Base-by-base conservation (phyloP, 2,329 filamentous ascomycete genomes). In the Allantophomopsis cytisporea region DNA sequence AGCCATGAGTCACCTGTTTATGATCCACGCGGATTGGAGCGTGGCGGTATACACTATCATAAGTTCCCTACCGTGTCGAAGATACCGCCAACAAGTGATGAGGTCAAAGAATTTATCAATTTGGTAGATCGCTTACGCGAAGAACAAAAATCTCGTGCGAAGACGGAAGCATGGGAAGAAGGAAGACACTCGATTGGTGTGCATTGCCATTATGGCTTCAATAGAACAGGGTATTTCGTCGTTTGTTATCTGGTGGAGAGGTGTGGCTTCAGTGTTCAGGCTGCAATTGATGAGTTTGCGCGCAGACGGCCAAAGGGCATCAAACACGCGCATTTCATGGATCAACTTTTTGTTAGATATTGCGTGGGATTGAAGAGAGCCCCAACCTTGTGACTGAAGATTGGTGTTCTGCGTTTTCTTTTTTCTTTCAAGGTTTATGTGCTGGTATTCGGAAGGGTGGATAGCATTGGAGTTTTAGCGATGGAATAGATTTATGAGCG, bases 131-230 rank as follows among this genome's bases (percentile, higher is more conserved):
- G 65, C 21, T 60, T 86, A 17, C 67, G 77, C 33, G 63, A 62
- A 20, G 66, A 71, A 35, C 74, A 80, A 43, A 64, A 62, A 37
- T 50, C 57, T 20, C 56, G 64, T 45, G 60, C 58, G 32, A 61
- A 57, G 41, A 64, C 61, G 15, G 61, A 65, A 39, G 43, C 43
- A 2, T 63, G 57, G 48, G 58, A 56, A 40, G 58, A 56, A 40
- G 55, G 60, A 5, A 51, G 63, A 1, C 58, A 60, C 15, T 63
- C 80, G 36, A 73, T 94, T 38, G 88, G 81, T 2, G 85, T 94
- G 0, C 89, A 96, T 56, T 96, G 89, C 52, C 89, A 96, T 54
- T 95, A 95, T 50, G 89, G 89, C 0, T 95, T 93, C 63, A 95
- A 96, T 56, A 74, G 88, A 16, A 95, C 89, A 0, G 89, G 89